Base-by-base conservation (phyloP, 371 early-diverging fungal species). In the Lichtheimia hyalospora region DNA sequence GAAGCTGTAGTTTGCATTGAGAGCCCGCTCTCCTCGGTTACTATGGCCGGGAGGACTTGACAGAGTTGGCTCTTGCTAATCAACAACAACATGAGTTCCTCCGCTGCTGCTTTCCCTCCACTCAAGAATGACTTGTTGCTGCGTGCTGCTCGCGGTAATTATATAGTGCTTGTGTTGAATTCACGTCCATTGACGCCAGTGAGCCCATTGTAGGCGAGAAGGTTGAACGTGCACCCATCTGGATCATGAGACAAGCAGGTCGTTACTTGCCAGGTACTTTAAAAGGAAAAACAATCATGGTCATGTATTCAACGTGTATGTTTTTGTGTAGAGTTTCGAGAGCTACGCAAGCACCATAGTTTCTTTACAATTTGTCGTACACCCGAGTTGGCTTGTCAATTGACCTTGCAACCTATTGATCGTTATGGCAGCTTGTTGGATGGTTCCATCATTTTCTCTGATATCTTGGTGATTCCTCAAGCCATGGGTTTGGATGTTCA, bases 221-320 rank as follows among this genome's bases (percentile, higher is more conserved):
- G 63, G 89, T 92, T 4, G 96, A 96, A 71, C 89, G 94, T 28
- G 85, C 87, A 0, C 99, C 99, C 7, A 92, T 96, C 14, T 98
- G 99, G 99, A 91, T 97, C 70, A 96, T 96, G 96, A 88, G 99
- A 61, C 98, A 98, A 79, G 99, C 99, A 6, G 99, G 99, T 23
- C 87, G 99, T 25, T 98, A 97, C 69, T 78, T 98, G 68, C 97
- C 99, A 46, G 96, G 93, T 92, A 83, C 25, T 54, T 1, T 44
- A n/a, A n/a, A n/a, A n/a, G 16, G 16, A 62, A 18, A 49, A 14
- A 3, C 5, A 18, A 28, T 23, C 12, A 15, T 46, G 25, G 28
- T 7, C 10, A 6, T 6, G 2, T 34, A 34, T 34, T 34, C 10
- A 34, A 13, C 3, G 41, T 27, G 10, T 46, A 20, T 49, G 7